phyloP scores from a whole-genome alignment of 768 basidiomycete species.

The Tephrocybe rancida region DNA sequence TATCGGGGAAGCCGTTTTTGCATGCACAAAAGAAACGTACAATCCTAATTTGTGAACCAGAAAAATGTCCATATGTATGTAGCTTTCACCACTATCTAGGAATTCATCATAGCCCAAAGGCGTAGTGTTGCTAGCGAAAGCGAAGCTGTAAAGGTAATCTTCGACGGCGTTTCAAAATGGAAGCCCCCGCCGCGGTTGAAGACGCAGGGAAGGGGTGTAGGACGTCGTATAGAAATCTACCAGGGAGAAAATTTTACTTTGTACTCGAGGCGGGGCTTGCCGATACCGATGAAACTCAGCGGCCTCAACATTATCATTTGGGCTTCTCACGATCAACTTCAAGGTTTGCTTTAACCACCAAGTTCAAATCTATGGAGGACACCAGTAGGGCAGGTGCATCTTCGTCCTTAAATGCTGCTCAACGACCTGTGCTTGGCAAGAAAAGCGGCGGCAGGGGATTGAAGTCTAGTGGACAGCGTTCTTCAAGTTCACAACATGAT shows the following conservation, averaged over 20 bases:
- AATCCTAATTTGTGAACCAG: too few relatives aligned
- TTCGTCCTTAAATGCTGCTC: neutral
- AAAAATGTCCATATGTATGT: too few relatives aligned
- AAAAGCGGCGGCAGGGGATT: neutral
- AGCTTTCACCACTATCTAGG: constrained; percentile 77
- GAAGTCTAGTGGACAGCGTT: neutral
- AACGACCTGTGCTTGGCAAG: neutral
- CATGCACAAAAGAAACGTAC: too few relatives aligned
- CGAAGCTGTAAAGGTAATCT: constrained; percentile 54
- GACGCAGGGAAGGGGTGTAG: constrained; percentile 24
- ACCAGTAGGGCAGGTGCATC: neutral
- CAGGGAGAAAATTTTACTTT: constrained; percentile 1
- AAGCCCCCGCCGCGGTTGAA: constrained; percentile 32
- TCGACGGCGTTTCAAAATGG: constrained; percentile 40
- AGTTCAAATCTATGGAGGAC: too few relatives aligned
- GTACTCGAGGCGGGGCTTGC: constrained; percentile 10
- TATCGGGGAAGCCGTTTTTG: too few relatives aligned
- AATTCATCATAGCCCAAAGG: constrained; percentile 63
- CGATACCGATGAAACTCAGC: constrained; percentile 5
- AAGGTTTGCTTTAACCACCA: neutral
- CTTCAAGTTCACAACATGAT: constrained; percentile 4
- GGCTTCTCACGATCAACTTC: neutral
- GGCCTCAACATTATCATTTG: neutral
- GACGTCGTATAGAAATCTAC: constrained; percentile 11
- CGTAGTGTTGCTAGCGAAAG: constrained; percentile 80